Conservation (phyloP, 345 rosid genomes). For the Moricandia moricandioides region DNA sequence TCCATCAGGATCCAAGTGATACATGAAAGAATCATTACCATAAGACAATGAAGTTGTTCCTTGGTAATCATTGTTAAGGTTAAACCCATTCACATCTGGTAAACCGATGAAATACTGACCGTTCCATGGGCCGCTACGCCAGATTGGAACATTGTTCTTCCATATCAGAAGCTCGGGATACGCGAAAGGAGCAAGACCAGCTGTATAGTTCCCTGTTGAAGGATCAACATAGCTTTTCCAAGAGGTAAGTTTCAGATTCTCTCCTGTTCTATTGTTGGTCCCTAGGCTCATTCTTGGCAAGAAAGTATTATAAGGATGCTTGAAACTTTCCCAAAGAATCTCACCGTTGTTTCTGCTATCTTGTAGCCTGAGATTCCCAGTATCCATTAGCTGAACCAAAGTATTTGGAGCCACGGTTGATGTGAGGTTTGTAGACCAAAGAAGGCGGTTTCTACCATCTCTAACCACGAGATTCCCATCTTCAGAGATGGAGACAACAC, state of each 20-base stretch:
- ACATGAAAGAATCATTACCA: not conserved
- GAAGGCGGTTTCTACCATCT: not conserved
- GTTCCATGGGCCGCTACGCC: conserved; percentile 69
- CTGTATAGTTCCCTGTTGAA: conserved; percentile 45
- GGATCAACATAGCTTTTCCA: conserved; percentile 61
- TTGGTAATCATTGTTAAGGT: conserved; percentile 18
- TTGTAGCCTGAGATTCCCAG: not conserved
- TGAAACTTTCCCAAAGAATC: conserved; percentile 60
- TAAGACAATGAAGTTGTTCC: conserved; percentile 26
- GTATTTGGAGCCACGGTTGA: not conserved
- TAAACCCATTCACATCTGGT: conserved; percentile 33
- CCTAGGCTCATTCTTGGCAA: conserved; percentile 43
- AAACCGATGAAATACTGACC: conserved; percentile 45
- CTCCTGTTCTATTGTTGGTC: conserved; percentile 26
- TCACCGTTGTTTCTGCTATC: conserved; percentile 13
- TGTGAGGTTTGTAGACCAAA: not conserved
- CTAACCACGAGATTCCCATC: not conserved
- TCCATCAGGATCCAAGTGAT: conserved; percentile 43
- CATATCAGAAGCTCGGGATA: conserved; percentile 43
- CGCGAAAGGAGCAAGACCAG: conserved; percentile 28
- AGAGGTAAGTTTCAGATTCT: conserved; percentile 38
- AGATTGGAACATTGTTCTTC: conserved; percentile 41
- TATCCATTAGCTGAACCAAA: not conserved
- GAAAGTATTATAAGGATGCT: conserved; percentile 39
- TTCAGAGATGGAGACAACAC: not conserved